These are phyloP conservation scores for Gaeumannomyces tritici DNA, from an alignment of 2,329 filamentous ascomycete genomes.

Conservation along the genomic window DNA sequence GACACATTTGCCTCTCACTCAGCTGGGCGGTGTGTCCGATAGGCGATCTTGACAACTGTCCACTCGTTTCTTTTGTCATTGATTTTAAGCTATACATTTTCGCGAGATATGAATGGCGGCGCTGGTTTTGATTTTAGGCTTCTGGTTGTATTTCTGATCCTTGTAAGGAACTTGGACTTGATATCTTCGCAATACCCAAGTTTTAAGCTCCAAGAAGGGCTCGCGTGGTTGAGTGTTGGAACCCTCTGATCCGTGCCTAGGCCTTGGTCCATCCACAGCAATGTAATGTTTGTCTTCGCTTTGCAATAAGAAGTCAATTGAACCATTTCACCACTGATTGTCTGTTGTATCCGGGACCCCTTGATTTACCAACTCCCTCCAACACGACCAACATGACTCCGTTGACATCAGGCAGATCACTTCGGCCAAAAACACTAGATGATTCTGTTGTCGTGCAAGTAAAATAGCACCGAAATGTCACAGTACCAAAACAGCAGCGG, in stretches of 20 bases:
- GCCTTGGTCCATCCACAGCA: not conserved
- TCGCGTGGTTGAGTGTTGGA: not conserved
- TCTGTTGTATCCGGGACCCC: not conserved
- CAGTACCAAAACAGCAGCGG: too few species aligned
- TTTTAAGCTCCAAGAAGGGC: not conserved
- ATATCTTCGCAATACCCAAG: not conserved
- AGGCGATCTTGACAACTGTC: not conserved
- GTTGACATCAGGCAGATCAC: too few species aligned
- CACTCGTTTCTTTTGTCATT: constrained; percentile 2
- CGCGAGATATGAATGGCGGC: not conserved
- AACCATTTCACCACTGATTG: too few species aligned
- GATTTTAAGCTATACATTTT: not conserved
- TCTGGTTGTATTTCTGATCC: not conserved
- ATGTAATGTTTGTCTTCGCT: not conserved
- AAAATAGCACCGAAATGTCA: too few species aligned
- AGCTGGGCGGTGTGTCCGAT: not conserved
- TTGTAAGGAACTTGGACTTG: not conserved
- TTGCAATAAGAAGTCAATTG: not conserved
- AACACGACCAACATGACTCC: too few species aligned
- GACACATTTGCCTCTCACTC: not conserved
- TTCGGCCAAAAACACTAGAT: too few species aligned
- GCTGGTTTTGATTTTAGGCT: not conserved
- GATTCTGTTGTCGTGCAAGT: too few species aligned
- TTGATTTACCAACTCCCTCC: too few species aligned
- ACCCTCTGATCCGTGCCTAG: not conserved